phyloP scores from a whole-genome alignment of 2,329 filamentous ascomycete genomes.

The Epicoccum nigrum region DNA sequence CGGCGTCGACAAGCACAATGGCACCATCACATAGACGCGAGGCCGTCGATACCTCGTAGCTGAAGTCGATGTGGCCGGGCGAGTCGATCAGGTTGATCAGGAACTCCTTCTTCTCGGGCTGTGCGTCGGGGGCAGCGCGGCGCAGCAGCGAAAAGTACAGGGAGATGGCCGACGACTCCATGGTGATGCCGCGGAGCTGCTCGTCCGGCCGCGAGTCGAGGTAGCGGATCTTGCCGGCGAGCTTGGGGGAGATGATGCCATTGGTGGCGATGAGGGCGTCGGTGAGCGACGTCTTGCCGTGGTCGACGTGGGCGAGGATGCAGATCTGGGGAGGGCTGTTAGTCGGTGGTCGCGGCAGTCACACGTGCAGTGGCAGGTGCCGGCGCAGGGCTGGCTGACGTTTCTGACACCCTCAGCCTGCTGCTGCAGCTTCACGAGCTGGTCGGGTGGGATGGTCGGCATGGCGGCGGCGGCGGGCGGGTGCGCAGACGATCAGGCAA shows the following conservation, averaged over 20 bases:
- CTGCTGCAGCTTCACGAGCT: constrained; percentile 87
- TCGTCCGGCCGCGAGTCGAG: constrained; percentile 96
- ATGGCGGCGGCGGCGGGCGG: constrained; percentile 56
- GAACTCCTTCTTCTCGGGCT: constrained; percentile 81
- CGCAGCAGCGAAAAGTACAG: constrained; percentile 92
- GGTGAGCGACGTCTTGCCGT: constrained; percentile 97
- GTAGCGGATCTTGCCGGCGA: constrained; percentile 97
- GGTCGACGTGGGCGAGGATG: constrained; percentile 94
- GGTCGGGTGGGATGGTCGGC: constrained; percentile 90
- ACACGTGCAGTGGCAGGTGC: neutral
- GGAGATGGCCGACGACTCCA: constrained; percentile 98
- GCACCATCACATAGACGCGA: constrained; percentile 94
- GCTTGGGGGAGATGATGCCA: constrained; percentile 97
- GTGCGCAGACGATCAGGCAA: neutral
- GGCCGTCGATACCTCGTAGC: constrained; percentile 95
- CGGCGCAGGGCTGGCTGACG: constrained; percentile 59
- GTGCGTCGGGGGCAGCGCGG: constrained; percentile 69
- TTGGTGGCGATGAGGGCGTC: constrained; percentile 97
- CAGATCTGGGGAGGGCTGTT: constrained; percentile 66
- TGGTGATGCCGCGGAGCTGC: constrained; percentile 96
- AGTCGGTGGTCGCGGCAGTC: neutral
- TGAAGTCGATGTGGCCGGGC: constrained; percentile 97
- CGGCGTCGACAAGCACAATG: constrained; percentile 91
- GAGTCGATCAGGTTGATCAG: constrained; percentile 98
- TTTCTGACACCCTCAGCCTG: constrained; percentile 91